These are phyloP conservation scores for Aquilaria agallochum DNA, from an alignment of 441 rosid species.

Conservation along the genomic window DNA sequence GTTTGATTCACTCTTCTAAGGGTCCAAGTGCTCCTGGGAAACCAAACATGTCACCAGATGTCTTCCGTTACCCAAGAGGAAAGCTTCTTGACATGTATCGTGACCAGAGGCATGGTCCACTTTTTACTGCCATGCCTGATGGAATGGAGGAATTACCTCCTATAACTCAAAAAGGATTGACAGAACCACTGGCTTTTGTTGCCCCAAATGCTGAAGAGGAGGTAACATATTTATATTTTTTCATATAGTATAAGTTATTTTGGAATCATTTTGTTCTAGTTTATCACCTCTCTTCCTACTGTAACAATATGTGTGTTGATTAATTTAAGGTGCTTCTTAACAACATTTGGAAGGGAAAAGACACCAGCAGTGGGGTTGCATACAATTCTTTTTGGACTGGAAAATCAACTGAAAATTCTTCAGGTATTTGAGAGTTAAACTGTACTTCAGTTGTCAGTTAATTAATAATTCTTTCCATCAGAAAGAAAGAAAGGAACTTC, in stretches of 20 bases:
- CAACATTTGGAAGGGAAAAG: constrained; percentile 54
- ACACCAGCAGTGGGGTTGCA: constrained; percentile 44
- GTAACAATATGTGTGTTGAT: neutral
- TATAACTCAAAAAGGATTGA: constrained; percentile 22
- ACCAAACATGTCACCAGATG: constrained; percentile 22
- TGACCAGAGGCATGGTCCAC: constrained; percentile 30
- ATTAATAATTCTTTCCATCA: neutral
- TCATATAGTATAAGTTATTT: neutral
- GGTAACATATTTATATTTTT: constrained; percentile 24
- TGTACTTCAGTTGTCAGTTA: neutral
- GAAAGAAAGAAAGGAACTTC: too few species aligned
- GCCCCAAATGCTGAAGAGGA: constrained; percentile 54
- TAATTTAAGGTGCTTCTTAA: constrained; percentile 33
- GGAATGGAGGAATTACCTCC: constrained; percentile 45
- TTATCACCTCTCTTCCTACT: neutral
- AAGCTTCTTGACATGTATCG: constrained; percentile 76
- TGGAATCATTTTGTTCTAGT: neutral
- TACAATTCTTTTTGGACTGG: constrained; percentile 39
- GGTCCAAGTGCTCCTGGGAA: constrained; percentile 45
- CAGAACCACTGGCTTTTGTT: constrained; percentile 60
- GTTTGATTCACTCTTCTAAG: constrained; percentile 19
- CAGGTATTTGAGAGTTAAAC: constrained; percentile 24
- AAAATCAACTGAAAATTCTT: constrained; percentile 30
- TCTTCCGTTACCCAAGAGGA: constrained; percentile 61
- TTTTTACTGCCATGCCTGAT: constrained; percentile 34